phyloP scores from a whole-genome alignment of 805 yeast species.

The Barnettozyma californica region DNA sequence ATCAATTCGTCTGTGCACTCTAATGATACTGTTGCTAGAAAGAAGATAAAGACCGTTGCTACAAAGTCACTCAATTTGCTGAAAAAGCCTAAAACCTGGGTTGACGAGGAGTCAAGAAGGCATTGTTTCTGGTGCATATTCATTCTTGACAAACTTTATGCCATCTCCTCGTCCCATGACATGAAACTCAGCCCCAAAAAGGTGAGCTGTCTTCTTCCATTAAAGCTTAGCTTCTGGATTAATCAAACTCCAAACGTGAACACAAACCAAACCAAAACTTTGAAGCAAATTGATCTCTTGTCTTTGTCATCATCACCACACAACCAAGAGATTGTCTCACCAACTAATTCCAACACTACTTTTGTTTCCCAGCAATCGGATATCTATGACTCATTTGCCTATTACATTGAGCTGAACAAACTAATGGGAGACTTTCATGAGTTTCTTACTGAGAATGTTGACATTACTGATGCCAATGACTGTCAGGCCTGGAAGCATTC shows the following conservation, averaged over 20 bases:
- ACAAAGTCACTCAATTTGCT: slow-evolving; percentile 10
- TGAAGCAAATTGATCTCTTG: slow-evolving; percentile 1
- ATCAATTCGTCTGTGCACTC: not conserved
- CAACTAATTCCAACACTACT: not conserved
- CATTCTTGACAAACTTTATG: slow-evolving; percentile 20
- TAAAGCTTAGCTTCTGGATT: slow-evolving; percentile 16
- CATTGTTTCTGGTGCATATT: slow-evolving; percentile 25
- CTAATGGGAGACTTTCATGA: slow-evolving; percentile 22
- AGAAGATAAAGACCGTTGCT: not conserved
- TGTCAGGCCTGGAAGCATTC: slow-evolving; percentile 15
- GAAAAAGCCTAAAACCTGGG: slow-evolving; percentile 19
- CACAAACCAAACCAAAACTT: slow-evolving; percentile 5
- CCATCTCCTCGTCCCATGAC: slow-evolving; percentile 22
- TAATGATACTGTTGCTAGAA: not conserved
- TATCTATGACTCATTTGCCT: slow-evolving; percentile 20
- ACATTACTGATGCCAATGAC: not conserved
- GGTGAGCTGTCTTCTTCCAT: slow-evolving; percentile 17
- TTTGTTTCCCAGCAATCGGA: not conserved
- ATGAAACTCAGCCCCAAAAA: slow-evolving; percentile 18
- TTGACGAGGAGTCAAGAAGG: slow-evolving; percentile 24
- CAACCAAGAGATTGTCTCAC: not conserved
- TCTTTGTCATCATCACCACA: not conserved
- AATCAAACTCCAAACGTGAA: slow-evolving; percentile 1
- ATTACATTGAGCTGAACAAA: slow-evolving; percentile 19
- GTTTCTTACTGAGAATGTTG: slow-evolving; percentile 11